Evolutionary conservation across 805 yeast genomes (phyloP), one percentile per base, ranked within the genome.

Genomic region (Wickerhamomyces subpelliculosus): DNA sequence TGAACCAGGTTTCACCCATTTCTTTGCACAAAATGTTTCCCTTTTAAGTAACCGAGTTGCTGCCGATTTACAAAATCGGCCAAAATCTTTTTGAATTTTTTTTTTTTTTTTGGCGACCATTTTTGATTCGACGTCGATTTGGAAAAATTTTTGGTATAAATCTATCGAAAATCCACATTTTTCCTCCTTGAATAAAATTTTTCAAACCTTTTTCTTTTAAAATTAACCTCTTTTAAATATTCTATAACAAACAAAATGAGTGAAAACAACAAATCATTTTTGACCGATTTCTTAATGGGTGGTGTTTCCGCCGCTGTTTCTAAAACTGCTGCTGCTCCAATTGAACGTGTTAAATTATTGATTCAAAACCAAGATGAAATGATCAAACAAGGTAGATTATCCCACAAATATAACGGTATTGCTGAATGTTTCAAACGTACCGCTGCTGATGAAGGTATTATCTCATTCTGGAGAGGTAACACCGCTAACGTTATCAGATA

Each of bases 231-330:
- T 34, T 30, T 29, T 31, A 29, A 27, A 31, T 21, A 31, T 22
- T 31, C 24, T 19, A 10, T 21, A 9, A n/a, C 6, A 14, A n/a
- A 21, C 24, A 52, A 38, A 44, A 52, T 52, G 57, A 31, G 49
- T 51, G 59, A 54, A 57, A 61, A 47, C 60, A 10, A 5, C n/a
- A 60, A 48, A 66, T 62, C 67, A 55, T 75, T 75, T 66, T 57
- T 68, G 56, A 58, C 72, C 61, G 84, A 80, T 66, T 85, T 85
- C 78, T 61, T 85, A 72, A 87, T 89, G 96, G 96, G 96, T 73
- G 96, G 96, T 87, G 94, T 88, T 57, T 87, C 96, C 73, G 96
- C 96, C 73, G 96, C 96, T 62, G 89, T 88, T 73, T 84, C 96
- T 57, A 88, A 88, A 81, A 88, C 96, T 51, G 96, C 94, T 51